Evolutionary conservation across 352 stramenopile genomes (phyloP), one percentile per base, ranked within the genome.

Genomic region (Phytophthora agathidicida): DNA sequence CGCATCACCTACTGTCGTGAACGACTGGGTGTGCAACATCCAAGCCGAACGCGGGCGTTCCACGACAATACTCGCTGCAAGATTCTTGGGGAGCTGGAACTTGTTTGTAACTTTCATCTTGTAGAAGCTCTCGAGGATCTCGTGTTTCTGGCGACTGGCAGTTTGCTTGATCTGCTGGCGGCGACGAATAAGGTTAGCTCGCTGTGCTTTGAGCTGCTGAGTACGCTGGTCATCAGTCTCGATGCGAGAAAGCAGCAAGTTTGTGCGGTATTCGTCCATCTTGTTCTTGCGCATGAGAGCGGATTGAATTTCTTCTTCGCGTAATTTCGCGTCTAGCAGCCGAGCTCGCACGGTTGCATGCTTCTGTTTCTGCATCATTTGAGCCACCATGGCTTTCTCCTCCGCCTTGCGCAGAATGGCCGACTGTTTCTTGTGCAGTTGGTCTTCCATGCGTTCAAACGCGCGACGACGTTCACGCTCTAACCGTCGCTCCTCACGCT

Each of bases 91-190:
- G 2, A 92, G 38, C 33, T 87, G 65, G 19, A 83, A 83, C 37
- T 88, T 91, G 35, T 93, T 93, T 5, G 78, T 90, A 28, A 92
- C 71, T 51, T 89, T 87, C 83, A 94, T 91, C 45, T 86, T 85
- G 61, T 93, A 76, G 42, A 94, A 92, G 39, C 68, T 88, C 10
- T 91, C 77, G 3, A 93, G 46, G n/a, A 93, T 77, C 22, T 92
- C 74, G 19, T 85, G 69, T 44, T 91, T 91, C 28, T 93, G 77
- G 0, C 77, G 61, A 16, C 45, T 69, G 4, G 80, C 79, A 27
- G 65, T 63, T 41, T 86, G 74, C 43, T 92, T 87, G 39, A 91
- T 85, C 36, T 89, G 70, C 56, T 91, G 73, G 0, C 83, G 77
- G 14, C 83, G 71, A 10, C 75, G 69, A 35, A 94, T 52, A 2